A percentile compares a stretch with the other conserved stretches of the same genome.
Conservation (phyloP, 2,329 filamentous ascomycete genomes). For the Fusarium anguioides region DNA sequence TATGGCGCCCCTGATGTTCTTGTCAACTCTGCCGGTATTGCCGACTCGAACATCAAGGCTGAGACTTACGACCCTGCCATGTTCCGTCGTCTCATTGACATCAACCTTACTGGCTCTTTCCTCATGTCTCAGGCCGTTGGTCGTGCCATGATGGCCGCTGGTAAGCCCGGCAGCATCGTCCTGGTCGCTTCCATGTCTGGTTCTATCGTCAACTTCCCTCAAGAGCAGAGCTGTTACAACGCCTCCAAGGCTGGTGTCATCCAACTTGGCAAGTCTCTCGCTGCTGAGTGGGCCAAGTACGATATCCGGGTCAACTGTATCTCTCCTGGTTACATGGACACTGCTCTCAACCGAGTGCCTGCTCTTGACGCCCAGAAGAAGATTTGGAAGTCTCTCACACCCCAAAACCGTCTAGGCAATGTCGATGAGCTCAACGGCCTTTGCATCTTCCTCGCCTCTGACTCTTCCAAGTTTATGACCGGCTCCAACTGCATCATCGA, state of each 20-base stretch:
- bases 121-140: slow-evolving; percentile 79
- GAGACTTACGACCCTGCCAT: slow-evolving; percentile 80
- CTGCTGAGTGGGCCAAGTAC: slow-evolving; percentile 86
- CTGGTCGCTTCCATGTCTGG: slow-evolving; percentile 85
- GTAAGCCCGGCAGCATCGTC: slow-evolving; percentile 78
- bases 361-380: slow-evolving; percentile 84
- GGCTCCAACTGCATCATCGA: slow-evolving; percentile 79
- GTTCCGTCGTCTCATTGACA: slow-evolving; percentile 83
- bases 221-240: slow-evolving; percentile 87
- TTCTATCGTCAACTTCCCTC: slow-evolving; percentile 85
- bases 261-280: slow-evolving; percentile 82
- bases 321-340: slow-evolving; percentile 89
- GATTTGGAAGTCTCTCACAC: slow-evolving; percentile 80
- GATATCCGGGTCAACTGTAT: slow-evolving; percentile 86
- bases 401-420: slow-evolving; percentile 76
- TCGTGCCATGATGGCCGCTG: slow-evolving; percentile 77
- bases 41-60: slow-evolving; percentile 85
- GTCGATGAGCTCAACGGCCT: slow-evolving; percentile 83
- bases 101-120: slow-evolving; percentile 85
- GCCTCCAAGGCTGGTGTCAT: slow-evolving; percentile 84
- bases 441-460: slow-evolving; percentile 79
- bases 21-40: slow-evolving; percentile 84
- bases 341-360: slow-evolving; percentile 80
- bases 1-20: slow-evolving; percentile 79
- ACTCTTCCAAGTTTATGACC: slow-evolving; percentile 81